Base-by-base conservation (phyloP, 495 filamentous ascomycete species). In the Neurospora pannonica region DNA sequence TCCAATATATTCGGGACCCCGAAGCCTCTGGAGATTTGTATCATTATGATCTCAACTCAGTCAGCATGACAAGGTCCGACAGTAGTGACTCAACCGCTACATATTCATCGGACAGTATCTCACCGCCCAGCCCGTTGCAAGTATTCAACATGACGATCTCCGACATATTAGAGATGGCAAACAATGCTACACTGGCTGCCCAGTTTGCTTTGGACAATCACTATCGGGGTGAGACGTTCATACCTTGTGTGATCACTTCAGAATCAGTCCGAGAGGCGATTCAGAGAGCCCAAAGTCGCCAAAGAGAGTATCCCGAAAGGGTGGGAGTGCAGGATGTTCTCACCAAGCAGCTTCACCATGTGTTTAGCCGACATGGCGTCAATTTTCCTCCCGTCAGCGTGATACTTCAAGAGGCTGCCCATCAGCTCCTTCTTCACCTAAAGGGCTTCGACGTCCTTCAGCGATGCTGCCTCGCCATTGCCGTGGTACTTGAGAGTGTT, bases 381-480 rank as follows among this genome's bases (percentile, higher is more conserved):
- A 15, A 31, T 13, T 9, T 38, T 48, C 38, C 19, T 38, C 40
- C 69, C 15, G 39, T 67, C 15, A 62, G 15, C 36, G 70, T 31
- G 9, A 34, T 76, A 4, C 72, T 79, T 31, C 21, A 71, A 6
- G 73, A 79, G 34, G 76, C 78, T 1, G 78, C 76, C n/a, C 78
- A 70, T 34, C 78, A 79, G 28, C 76, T 78, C 7, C 77, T 72
- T 9, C 38, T 38, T 4, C 72, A 72, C 15, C 38, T 77, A 11
- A 39, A 75, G 36, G 74, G 77, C 15, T 70, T 60, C 7, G 31
- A 77, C 10, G 75, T 73, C 21, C 31, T 38, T 15, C 19, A 71
- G 1, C 76, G 75, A 3, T 77, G 73, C 17, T 71, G 60, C 37
- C 71, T 19, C n/a, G 73, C 75, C 46, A 75, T 77, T 15, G 70